Evolutionary conservation across 805 yeast genomes (phyloP).

Genomic region (Teunomyces kruisii): DNA sequence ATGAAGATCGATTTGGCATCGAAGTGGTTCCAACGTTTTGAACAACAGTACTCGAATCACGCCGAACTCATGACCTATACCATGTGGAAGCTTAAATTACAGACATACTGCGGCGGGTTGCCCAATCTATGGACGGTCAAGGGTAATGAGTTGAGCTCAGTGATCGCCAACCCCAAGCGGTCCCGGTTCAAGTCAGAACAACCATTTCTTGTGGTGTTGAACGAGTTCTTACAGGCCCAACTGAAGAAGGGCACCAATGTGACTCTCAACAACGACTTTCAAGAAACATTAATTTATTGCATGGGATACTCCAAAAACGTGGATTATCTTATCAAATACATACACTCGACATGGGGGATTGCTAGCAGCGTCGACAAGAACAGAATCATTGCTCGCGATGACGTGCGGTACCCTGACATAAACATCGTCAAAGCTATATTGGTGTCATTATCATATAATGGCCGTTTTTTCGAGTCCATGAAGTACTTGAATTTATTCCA

Average conservation of each 20-base stretch:
- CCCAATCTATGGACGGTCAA: constrained; percentile 31
- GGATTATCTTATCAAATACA: constrained; percentile 20
- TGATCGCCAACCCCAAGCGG: constrained; percentile 18
- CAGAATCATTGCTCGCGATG: constrained; percentile 7
- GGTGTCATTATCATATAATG: constrained; percentile 32
- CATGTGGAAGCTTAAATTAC: constrained; percentile 37
- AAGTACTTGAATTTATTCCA: constrained; percentile 37
- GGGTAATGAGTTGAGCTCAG: constrained; percentile 15
- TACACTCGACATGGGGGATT: constrained; percentile 35
- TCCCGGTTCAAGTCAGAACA: constrained; percentile 17
- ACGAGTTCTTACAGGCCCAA: constrained; percentile 20
- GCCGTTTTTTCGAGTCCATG: constrained; percentile 31
- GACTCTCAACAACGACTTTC: constrained; percentile 21
- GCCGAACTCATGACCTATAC: constrained; percentile 24
- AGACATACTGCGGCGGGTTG: constrained; percentile 32
- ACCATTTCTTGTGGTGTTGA: constrained; percentile 21
- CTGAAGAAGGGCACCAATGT: constrained; percentile 5
- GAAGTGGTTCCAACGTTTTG: constrained; percentile 38
- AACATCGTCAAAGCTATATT: constrained; percentile 29
- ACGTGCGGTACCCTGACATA: constrained; percentile 23
- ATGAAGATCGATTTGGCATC: constrained; percentile 40
- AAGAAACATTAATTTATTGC: constrained; percentile 29
- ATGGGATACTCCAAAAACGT: constrained; percentile 28
- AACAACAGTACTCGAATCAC: constrained; percentile 18
- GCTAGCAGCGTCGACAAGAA: constrained; percentile 5